phyloP scores from a whole-genome alignment of 441 rosid species.

The Gossypium laxum region DNA sequence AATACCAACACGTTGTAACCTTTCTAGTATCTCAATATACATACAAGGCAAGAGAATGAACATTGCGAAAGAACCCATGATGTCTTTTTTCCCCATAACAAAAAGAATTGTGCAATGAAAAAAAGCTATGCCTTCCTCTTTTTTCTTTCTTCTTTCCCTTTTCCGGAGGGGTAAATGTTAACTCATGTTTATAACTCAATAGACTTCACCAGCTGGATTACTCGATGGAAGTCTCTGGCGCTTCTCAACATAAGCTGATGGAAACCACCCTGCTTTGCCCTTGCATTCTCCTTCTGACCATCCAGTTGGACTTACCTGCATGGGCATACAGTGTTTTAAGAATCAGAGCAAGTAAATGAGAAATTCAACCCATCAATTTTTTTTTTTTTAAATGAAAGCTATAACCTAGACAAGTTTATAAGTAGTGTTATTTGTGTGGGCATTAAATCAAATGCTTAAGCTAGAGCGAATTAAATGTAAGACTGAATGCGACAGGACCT shows the following conservation, averaged over 20 bases:
- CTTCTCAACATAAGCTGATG: slow-evolving; percentile 51
- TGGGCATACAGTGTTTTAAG: neutral
- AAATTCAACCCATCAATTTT: neutral
- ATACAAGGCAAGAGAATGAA: neutral
- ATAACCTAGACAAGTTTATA: neutral
- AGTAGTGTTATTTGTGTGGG: neutral
- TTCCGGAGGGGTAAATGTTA: neutral
- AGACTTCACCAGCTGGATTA: slow-evolving; percentile 37
- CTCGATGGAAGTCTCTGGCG: slow-evolving; percentile 65
- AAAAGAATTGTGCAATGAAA: neutral
- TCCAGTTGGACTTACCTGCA: slow-evolving; percentile 49
- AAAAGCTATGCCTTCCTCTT: neutral
- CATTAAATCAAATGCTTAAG: neutral
- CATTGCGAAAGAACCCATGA: neutral
- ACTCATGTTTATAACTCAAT: slow-evolving; percentile 18
- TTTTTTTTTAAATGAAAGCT: no score
- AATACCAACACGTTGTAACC: neutral
- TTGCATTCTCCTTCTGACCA: slow-evolving; percentile 75
- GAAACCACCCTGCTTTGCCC: slow-evolving; percentile 72
- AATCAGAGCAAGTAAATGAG: neutral
- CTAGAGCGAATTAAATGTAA: neutral
- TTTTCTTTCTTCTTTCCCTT: neutral
- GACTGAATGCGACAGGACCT: neutral
- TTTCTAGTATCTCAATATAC: neutral
- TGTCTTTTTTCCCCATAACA: neutral